phyloP scores from a whole-genome alignment of 176 grass and related monocot genomes.

The Themeda triandra region DNA sequence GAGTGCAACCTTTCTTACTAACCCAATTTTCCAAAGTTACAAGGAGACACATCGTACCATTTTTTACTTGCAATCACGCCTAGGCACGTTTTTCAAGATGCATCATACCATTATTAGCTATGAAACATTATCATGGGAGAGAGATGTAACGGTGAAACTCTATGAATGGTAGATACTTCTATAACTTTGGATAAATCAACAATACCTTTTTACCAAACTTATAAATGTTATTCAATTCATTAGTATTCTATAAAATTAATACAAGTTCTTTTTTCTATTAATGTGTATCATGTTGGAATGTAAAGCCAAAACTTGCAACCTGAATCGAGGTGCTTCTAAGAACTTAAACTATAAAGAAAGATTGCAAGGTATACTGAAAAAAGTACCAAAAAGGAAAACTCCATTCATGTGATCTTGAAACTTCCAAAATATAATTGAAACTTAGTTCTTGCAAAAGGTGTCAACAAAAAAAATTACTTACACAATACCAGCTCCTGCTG shows the following conservation, averaged over 20 bases:
- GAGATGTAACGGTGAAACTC: too few relatives aligned
- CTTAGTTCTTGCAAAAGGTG: neutral
- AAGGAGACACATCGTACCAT: neutral
- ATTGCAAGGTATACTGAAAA: too few relatives aligned
- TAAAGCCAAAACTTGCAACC: too few relatives aligned
- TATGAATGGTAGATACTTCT: neutral
- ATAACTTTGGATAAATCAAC: neutral
- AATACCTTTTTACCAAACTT: neutral
- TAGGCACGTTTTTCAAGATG: too few relatives aligned
- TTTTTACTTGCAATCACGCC: too few relatives aligned
- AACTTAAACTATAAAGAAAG: neutral
- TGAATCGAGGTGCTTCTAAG: neutral
- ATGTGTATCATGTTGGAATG: too few relatives aligned
- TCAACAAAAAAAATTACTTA: constrained; percentile 5
- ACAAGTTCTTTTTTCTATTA: neutral
- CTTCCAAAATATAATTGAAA: neutral
- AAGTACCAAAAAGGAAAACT: too few relatives aligned
- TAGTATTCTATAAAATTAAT: neutral
- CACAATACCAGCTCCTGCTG: constrained; percentile 46
- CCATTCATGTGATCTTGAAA: neutral
- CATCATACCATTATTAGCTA: too few relatives aligned
- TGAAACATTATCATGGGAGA: too few relatives aligned
- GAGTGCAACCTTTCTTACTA: neutral
- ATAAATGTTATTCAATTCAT: neutral
- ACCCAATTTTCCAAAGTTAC: neutral